Base-by-base conservation (phyloP, 768 basidiomycete genomes). In the Rhodotorula taiwanensis region DNA sequence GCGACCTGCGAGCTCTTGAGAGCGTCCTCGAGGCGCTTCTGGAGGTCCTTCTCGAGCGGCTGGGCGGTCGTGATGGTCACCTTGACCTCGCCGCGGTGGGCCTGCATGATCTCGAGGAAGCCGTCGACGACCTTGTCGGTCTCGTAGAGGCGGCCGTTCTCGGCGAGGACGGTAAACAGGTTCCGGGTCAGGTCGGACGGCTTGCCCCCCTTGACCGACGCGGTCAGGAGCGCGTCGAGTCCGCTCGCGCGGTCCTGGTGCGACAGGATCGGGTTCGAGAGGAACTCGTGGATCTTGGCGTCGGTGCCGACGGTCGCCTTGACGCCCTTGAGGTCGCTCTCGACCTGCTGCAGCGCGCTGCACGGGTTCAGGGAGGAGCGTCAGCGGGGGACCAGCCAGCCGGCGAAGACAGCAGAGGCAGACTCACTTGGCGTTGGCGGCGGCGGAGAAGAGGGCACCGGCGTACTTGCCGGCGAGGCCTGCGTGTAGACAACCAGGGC, bases 231-330 rank as follows among this genome's bases (percentile, higher is more conserved):
- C 52, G 79, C 75, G 41, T 81, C 74, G 63, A 99, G 83, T 62
- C 86, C 87, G 1, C 81, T 76, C 23, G 78, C 72, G 71, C 90
- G 86, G 59, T 95, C 93, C 51, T 83, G 81, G 48, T 82, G 77
- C 13, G 91, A 89, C 25, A 99, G 82, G 15, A 94, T 93, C 49
- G 95, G 95, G 81, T 99, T 98, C 70, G 78, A 77, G 74, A 99
- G 80, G 78, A 94, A 89, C 6, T 83, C 76, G 62, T 77, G 78
- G 71, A 91, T 76, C 70, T 85, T 83, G 60, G 85, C 80, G 62
- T 82, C 80, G 42, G 80, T 78, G 76, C 97, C 82, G 75, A 85
- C 79, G 74, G 51, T 52, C 23, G 80, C 80, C 69, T 84, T 79
- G 76, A 98, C 83, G 70, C 78, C 77, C 71, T 77, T 79, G 69